Conservation (phyloP, 1,284 basidiomycete species). For the Trichosporon sp. region DNA sequence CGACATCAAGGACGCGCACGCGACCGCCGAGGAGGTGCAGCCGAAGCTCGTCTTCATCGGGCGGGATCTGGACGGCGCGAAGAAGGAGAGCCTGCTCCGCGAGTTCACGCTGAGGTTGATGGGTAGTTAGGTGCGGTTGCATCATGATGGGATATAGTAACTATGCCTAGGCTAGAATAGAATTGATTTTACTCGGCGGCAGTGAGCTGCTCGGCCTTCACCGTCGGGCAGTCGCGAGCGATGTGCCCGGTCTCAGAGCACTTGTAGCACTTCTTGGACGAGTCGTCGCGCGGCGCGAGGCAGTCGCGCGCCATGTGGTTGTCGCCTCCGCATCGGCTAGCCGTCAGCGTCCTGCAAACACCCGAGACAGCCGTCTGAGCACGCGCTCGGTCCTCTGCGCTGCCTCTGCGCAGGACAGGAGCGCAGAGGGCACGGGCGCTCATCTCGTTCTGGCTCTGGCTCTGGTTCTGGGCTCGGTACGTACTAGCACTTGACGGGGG, state of each 20-base stretch:
- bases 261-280: conserved; percentile 49
- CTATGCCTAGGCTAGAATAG: background rate
- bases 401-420: background rate
- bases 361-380: background rate
- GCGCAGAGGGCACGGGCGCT: background rate
- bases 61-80: conserved; percentile 57
- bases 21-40: conserved; percentile 19
- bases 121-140: background rate
- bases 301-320: conserved; percentile 50
- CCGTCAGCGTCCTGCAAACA: background rate
- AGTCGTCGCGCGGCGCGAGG: conserved; percentile 44
- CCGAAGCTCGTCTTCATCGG: conserved; percentile 78
- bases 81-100: background rate
- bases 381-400: background rate
- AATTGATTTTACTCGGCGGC: background rate
- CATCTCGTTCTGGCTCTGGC: background rate
- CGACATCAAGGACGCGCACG: conserved; percentile 55
- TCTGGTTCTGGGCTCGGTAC: conserved; percentile 15
- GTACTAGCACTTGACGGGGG: conserved; percentile 49
- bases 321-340: conserved; percentile 48
- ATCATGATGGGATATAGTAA: background rate
- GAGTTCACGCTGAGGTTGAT: background rate
- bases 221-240: conserved; percentile 23
- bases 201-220: background rate
- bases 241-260: conserved; percentile 49